Conservation (phyloP, 192 early-diverging fungal genomes). For the Linnemannia exigua region DNA sequence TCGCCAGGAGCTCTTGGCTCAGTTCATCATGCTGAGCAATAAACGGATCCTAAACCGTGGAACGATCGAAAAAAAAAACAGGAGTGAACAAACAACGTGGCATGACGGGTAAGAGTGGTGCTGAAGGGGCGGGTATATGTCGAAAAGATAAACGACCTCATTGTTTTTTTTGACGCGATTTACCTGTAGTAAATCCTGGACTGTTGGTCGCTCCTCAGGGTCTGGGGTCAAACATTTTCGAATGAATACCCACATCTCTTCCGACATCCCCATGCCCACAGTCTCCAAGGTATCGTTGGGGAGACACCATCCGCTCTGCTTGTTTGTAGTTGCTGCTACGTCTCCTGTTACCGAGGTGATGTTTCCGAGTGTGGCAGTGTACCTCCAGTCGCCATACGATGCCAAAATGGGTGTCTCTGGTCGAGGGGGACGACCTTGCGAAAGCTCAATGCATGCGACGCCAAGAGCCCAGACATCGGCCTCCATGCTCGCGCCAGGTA, state of each 20-base stretch:
- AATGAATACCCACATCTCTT: constrained; percentile 49
- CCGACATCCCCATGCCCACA: constrained; percentile 41
- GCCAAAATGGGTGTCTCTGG: constrained; percentile 42
- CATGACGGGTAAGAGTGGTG: background rate
- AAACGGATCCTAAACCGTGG: constrained; percentile 29
- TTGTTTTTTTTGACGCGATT: background rate
- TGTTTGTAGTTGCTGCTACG: background rate
- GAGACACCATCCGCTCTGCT: background rate
- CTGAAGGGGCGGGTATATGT: background rate
- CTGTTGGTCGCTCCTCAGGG: constrained; percentile 34
- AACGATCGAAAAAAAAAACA: background rate
- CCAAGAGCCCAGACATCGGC: constrained; percentile 48
- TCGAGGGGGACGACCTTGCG: constrained; percentile 42
- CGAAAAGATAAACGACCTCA: background rate
- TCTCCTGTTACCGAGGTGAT: background rate
- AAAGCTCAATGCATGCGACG: constrained; percentile 49
- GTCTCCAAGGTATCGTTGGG: background rate
- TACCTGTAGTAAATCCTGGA: constrained; percentile 40
- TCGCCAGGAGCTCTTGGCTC: constrained; percentile 15
- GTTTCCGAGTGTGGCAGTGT: background rate
- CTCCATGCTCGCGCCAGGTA: constrained; percentile 30
- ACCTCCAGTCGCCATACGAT: constrained; percentile 24
- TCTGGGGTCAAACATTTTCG: constrained; percentile 41
- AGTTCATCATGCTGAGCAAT: constrained; percentile 13
- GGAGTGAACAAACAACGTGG: background rate